Evolutionary conservation across 2,329 filamentous ascomycete genomes (phyloP).

Genomic region (Arthrobotrys musiformis): DNA sequence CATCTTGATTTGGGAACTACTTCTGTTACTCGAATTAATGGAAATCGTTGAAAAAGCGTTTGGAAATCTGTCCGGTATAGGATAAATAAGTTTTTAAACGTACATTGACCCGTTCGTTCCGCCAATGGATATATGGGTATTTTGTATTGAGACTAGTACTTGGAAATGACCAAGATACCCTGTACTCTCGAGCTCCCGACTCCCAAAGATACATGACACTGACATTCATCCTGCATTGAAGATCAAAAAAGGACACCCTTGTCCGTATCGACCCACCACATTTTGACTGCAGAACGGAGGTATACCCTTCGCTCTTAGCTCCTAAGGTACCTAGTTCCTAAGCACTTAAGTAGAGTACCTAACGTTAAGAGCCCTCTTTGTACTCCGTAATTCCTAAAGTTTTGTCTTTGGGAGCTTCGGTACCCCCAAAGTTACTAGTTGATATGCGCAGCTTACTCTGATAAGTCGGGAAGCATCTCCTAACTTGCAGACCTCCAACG

Average conservation of each 20-base stretch:
- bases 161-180: neutral
- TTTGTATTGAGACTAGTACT: neutral
- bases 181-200: neutral
- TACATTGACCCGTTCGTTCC: neutral
- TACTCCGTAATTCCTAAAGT: neutral
- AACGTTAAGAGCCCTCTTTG: no score
- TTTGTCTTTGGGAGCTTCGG: neutral
- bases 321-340: neutral
- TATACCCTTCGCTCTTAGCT: neutral
- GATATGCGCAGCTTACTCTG: constrained; percentile 1
- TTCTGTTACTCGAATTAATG: no score
- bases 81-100: neutral
- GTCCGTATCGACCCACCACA: neutral
- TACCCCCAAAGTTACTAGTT: neutral
- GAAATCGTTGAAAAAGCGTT: neutral
- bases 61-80: neutral
- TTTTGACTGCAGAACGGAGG: no score
- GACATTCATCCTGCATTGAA: neutral
- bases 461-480: constrained; percentile 3
- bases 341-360: no score
- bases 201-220: neutral
- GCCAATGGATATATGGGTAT: neutral
- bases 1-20: neutral
- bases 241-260: neutral
- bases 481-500: neutral